Evolutionary conservation across 2,329 filamentous ascomycete genomes (phyloP), one percentile per base, ranked within the genome.

Genomic region (Colletotrichum cereale): DNA sequence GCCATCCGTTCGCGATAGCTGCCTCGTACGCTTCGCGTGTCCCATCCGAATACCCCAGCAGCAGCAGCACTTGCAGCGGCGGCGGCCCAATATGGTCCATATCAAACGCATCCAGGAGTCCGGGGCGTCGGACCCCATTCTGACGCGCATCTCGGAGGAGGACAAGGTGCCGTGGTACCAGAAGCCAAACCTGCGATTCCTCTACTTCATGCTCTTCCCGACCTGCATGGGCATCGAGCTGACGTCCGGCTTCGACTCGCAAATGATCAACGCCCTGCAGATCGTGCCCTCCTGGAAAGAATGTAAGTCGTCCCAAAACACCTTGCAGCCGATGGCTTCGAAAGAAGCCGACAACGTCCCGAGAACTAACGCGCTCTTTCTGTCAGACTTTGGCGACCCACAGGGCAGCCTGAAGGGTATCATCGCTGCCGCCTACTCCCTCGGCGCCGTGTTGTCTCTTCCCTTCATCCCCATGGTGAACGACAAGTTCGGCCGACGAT

Each of bases 211-310:
- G 71, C 83, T 91, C 61, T 87, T 91, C 69, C 87, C 87, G 29
- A 87, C 87, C 53, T 89, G 87, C 77, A 87, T 90, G 81, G 89
- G 89, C 57, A 88, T 91, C 68, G 89, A 91, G 79, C 75, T 84
- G 77, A 85, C 83, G 0, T 84, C 82, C 16, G 83, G 83, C 0
- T 85, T 84, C 72, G 83, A 85, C 75, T 84, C 82, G 56, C 82
- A 84, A 77, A 80, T 85, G 77, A 84, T 85, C 76, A 85, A 85
- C 66, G 81, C 82, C 10, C 76, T 84, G 3, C 83, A 85, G 74
- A 81, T 83, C 42, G 79, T 83, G 14, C 75, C 75, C 0, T 75
- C 75, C 0, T 85, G 82, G 81, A 76, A 77, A 16, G 31, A 62
- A 0, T 84, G 82, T 84, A 71, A 77, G 80, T 76, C 70, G n/a